These are phyloP conservation scores for Globisporangium nodosum DNA, from an alignment of 352 stramenopile species.

Conservation along the genomic window DNA sequence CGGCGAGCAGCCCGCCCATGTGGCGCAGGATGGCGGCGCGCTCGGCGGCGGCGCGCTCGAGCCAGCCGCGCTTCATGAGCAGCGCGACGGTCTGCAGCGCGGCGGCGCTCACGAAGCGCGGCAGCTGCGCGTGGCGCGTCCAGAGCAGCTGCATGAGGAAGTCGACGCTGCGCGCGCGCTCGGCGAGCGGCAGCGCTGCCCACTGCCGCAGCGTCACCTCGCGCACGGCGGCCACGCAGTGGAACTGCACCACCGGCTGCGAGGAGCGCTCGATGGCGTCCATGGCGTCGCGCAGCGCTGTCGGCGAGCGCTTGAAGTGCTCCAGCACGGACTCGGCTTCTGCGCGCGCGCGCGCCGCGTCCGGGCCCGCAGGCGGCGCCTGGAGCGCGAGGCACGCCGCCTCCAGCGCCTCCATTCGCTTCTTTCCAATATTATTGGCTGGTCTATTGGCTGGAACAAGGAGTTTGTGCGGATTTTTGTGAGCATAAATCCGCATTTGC, in stretches of 20 bases:
- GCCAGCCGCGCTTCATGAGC: slow-evolving; percentile 79
- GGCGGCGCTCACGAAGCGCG: slow-evolving; percentile 50
- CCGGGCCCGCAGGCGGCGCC: slow-evolving; percentile 40
- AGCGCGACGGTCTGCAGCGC: slow-evolving; percentile 71
- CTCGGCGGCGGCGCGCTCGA: slow-evolving; percentile 52
- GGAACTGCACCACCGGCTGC: slow-evolving; percentile 69
- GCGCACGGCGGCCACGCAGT: slow-evolving; percentile 71
- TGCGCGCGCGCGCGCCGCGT: slow-evolving; percentile 42
- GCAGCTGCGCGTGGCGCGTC: slow-evolving; percentile 40
- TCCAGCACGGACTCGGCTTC: slow-evolving; percentile 63
- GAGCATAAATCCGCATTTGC: no score
- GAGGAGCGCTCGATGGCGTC: slow-evolving; percentile 33
- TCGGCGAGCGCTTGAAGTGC: slow-evolving; percentile 79
- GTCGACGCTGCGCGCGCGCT: slow-evolving; percentile 56
- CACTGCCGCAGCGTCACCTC: slow-evolving; percentile 73
- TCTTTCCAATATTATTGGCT: background rate
- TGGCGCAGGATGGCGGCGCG: slow-evolving; percentile 56
- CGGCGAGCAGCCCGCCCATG: slow-evolving; percentile 61
- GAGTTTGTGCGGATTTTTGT: no score
- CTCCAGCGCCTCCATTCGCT: slow-evolving; percentile 50
- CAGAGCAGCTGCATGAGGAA: slow-evolving; percentile 81
- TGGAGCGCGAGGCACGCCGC: slow-evolving; percentile 67
- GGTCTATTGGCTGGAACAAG: background rate
- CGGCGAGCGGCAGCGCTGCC: slow-evolving; percentile 32
- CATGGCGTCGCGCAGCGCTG: slow-evolving; percentile 56